These are phyloP conservation scores for Kurtzmaniella quercitrusa DNA, from an alignment of 1,139 yeast genomes.

Conservation along the genomic window DNA sequence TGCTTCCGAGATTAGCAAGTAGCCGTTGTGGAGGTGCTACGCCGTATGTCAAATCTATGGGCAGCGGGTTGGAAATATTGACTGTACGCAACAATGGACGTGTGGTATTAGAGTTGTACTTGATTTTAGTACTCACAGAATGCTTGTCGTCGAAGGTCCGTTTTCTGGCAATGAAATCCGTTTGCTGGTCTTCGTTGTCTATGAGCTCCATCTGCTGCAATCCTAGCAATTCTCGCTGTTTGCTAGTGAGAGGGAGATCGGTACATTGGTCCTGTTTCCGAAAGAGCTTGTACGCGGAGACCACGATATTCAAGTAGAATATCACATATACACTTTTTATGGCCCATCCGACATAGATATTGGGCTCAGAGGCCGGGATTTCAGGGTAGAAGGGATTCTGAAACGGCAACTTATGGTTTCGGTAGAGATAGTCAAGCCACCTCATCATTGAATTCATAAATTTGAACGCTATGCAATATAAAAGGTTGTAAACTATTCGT, in stretches of 20 bases:
- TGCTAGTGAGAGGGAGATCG: constrained; percentile 37
- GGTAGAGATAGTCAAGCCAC: constrained; percentile 5
- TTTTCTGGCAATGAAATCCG: background rate
- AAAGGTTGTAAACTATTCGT: constrained; percentile 15
- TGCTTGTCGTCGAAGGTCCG: background rate
- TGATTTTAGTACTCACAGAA: background rate
- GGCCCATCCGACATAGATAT: background rate
- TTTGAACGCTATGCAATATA: constrained; percentile 15
- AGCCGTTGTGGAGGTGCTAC: background rate
- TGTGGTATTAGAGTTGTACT: background rate
- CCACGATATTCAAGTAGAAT: constrained; percentile 14
- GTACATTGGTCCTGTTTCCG: constrained; percentile 37
- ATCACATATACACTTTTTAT: constrained; percentile 10
- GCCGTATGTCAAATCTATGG: background rate
- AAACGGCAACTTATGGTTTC: constrained; percentile 7
- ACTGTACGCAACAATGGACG: background rate
- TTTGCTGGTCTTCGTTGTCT: background rate
- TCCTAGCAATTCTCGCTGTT: constrained; percentile 36
- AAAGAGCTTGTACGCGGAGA: constrained; percentile 17
- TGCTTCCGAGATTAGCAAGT: background rate
- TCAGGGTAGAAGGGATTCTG: constrained; percentile 6
- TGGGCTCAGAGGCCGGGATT: background rate
- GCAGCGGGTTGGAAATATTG: background rate
- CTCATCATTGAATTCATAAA: constrained; percentile 6
- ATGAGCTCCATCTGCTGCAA: constrained; percentile 15